phyloP scores from a whole-genome alignment of 768 basidiomycete genomes.

The Xerocomus potaroensis region DNA sequence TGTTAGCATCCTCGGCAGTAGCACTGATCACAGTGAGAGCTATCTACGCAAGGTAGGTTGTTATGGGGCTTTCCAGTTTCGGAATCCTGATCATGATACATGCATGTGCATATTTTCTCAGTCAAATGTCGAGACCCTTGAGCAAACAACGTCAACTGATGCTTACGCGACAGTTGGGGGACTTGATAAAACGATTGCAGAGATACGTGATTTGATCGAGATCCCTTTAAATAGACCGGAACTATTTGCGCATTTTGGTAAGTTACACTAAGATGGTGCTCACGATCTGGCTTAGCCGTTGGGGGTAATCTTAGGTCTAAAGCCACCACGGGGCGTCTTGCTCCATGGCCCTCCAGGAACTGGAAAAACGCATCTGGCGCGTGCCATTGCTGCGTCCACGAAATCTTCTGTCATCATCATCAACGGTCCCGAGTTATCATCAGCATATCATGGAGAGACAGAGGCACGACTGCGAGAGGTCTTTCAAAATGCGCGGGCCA shows the following conservation, averaged over 20 bases:
- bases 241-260: constrained; percentile 73
- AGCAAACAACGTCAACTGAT: constrained; percentile 39
- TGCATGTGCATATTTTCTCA: constrained; percentile 22
- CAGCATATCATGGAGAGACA: constrained; percentile 96
- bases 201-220: constrained; percentile 82
- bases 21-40: constrained; percentile 21
- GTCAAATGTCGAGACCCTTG: constrained; percentile 46
- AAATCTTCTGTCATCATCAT: constrained; percentile 86
- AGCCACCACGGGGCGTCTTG: constrained; percentile 92
- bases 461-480: constrained; percentile 87
- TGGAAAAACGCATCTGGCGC: constrained; percentile 94
- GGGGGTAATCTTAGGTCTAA: constrained; percentile 59
- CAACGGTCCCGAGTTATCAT: constrained; percentile 93
- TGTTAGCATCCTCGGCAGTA: constrained; percentile 40
- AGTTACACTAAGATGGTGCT: constrained; percentile 13
- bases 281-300: constrained; percentile 14
- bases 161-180: constrained; percentile 89
- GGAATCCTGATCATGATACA: constrained; percentile 6
- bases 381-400: constrained; percentile 87
- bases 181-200: constrained; percentile 77
- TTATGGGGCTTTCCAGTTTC: constrained; percentile 9
- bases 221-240: constrained; percentile 82
- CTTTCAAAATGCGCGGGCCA: constrained; percentile 76
- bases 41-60: constrained; percentile 32
- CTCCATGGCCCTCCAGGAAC: constrained; percentile 96